phyloP scores from a whole-genome alignment of 345 rosid genomes.

The Pseudoturritis turrita region DNA sequence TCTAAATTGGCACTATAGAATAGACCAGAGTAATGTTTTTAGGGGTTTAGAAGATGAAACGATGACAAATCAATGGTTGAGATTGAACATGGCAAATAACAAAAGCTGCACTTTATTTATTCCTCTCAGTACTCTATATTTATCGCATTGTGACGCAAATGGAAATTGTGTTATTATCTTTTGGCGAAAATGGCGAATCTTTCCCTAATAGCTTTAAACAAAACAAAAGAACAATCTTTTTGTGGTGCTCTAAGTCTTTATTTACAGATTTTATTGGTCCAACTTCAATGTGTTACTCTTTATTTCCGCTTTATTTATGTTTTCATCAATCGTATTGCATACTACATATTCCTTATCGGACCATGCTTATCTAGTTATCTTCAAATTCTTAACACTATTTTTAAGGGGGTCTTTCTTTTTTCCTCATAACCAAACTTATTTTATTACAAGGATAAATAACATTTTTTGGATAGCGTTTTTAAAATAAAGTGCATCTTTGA shows the following conservation, averaged over 20 bases:
- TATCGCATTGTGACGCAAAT: conserved; percentile 21
- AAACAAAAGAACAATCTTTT: background rate
- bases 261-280: conserved; percentile 9
- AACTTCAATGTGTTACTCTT: conserved; percentile 1
- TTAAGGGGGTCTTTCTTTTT: background rate
- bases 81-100: conserved; percentile 5
- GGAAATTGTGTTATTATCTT: conserved; percentile 12
- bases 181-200: conserved; percentile 16
- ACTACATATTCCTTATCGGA: conserved; percentile 8
- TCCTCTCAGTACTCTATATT: conserved; percentile 1
- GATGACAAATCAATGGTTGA: conserved; percentile 1
- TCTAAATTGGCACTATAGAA: background rate
- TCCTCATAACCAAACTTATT: background rate
- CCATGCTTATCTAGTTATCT: conserved; percentile 22
- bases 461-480: background rate
- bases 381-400: background rate
- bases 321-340: background rate
- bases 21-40: background rate
- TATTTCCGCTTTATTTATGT: background rate
- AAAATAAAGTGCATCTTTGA: background rate
- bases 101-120: conserved; percentile 10
- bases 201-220: background rate
- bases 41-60: background rate
- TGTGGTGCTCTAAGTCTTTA: background rate
- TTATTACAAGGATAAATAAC: background rate